These are phyloP conservation scores for Fusarium oxysporum DNA, from an alignment of 2,329 filamentous ascomycete genomes.

Conservation along the genomic window DNA sequence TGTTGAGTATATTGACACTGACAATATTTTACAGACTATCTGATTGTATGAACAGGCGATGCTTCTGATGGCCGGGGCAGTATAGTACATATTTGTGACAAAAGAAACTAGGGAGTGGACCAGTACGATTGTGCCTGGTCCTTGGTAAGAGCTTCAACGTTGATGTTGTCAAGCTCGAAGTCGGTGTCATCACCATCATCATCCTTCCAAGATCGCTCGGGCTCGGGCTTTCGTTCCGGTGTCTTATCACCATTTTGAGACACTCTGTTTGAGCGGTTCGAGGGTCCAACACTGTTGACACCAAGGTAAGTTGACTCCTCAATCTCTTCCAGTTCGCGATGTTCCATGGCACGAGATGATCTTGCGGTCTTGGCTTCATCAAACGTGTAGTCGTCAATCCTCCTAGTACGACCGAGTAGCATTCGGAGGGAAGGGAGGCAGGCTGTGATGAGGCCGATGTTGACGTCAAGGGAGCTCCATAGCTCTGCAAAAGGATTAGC, in stretches of 20 bases:
- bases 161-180: slow-evolving; percentile 20
- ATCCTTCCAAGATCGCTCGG: slow-evolving; percentile 15
- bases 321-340: slow-evolving; percentile 25
- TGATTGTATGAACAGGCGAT: neutral
- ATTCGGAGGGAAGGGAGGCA: slow-evolving; percentile 30
- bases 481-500: slow-evolving; percentile 15
- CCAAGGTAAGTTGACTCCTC: slow-evolving; percentile 22
- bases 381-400: slow-evolving; percentile 11
- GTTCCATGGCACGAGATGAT: slow-evolving; percentile 14
- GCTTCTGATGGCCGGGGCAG: neutral
- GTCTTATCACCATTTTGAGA: neutral
- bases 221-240: neutral
- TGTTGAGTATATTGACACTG: neutral
- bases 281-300: slow-evolving; percentile 8
- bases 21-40: neutral
- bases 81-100: neutral
- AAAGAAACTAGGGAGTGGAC: slow-evolving; percentile 10
- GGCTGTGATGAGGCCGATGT: slow-evolving; percentile 30
- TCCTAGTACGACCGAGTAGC: slow-evolving; percentile 12
- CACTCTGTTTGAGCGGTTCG: slow-evolving; percentile 1
- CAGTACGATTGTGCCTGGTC: slow-evolving; percentile 30
- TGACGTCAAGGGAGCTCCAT: slow-evolving; percentile 35
- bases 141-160: slow-evolving; percentile 21
- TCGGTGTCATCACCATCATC: slow-evolving; percentile 16
- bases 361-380: slow-evolving; percentile 27